phyloP scores from a whole-genome alignment of 306 rosid species.

The Senna siamea region DNA sequence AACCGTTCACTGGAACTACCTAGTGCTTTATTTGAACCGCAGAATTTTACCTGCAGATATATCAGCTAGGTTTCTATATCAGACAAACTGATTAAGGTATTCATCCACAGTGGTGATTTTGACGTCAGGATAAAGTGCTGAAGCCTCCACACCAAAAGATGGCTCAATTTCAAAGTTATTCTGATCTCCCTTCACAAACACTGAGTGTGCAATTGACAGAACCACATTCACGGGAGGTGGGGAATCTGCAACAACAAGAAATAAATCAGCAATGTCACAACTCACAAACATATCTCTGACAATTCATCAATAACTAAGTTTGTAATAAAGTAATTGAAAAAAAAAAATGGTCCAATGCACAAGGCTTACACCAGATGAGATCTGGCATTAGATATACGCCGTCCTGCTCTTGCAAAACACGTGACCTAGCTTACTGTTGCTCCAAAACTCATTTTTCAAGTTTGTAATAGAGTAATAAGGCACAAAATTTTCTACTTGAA shows the following conservation, averaged over 20 bases:
- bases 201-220: conserved; percentile 50
- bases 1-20: neutral
- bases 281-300: no score
- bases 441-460: no score
- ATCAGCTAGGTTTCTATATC: neutral
- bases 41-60: neutral
- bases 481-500: neutral
- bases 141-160: conserved; percentile 71
- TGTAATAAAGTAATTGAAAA: no score
- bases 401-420: no score
- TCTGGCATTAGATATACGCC: no score
- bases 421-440: no score
- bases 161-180: conserved; percentile 72
- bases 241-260: conserved; percentile 47
- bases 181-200: conserved; percentile 61
- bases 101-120: conserved; percentile 71
- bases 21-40: conserved; percentile 17
- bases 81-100: conserved; percentile 61
- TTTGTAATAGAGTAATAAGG: no score
- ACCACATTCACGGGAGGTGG: conserved; percentile 43
- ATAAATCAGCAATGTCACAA: conserved; percentile 7
- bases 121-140: conserved; percentile 68
- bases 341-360: no score
- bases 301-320: neutral
- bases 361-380: no score